Evolutionary conservation across 441 rosid genomes (phyloP), one percentile per base, ranked within the genome.

Genomic region (Hura crepitans): DNA sequence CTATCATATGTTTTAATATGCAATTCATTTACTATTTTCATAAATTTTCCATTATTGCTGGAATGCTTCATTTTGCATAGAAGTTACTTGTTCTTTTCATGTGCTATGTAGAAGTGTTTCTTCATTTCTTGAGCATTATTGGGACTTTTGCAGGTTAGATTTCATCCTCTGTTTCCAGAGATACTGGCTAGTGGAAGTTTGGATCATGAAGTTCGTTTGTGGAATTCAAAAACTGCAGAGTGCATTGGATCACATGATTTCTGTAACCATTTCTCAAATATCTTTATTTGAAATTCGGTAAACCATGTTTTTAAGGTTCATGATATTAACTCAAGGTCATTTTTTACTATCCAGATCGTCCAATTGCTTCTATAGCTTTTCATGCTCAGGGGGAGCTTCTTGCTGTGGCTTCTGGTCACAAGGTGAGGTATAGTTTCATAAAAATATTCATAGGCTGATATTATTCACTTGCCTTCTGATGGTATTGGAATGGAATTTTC

Each of bases 181-280:
- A 82, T 91, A 69, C 84, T 91, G 79, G 97, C 97, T 58, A 91
- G 97, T 85, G 96, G 97, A 71, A 91, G 97, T 80, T 82, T 91
- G 85, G 97, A 91, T 79, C 89, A 83, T 46, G 85, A 89, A 82
- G 96, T 91, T 63, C 86, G 86, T 72, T 71, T 91, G 60, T 91
- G 97, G 97, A 84, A 89, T 82, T 85, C 89, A 75, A 85, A 77
- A 63, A 82, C 90, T 1, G 80, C 91, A 8, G 89, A 87, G 77
- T 91, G 93, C 72, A 78, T 87, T 65, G 91, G 82, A 77, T 87
- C 90, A 39, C 87, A 82, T 74, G 87, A 85, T 74, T 91, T 91
- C 80, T 80, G 97, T 91, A 91, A 84, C 73, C 70, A 25, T 53
- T 57, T 17, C 37, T 31, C 62, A 35, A 28, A n/a, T 25, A 1